Conservation (phyloP, 495 filamentous ascomycete genomes). For the Xylaria intraflava region DNA sequence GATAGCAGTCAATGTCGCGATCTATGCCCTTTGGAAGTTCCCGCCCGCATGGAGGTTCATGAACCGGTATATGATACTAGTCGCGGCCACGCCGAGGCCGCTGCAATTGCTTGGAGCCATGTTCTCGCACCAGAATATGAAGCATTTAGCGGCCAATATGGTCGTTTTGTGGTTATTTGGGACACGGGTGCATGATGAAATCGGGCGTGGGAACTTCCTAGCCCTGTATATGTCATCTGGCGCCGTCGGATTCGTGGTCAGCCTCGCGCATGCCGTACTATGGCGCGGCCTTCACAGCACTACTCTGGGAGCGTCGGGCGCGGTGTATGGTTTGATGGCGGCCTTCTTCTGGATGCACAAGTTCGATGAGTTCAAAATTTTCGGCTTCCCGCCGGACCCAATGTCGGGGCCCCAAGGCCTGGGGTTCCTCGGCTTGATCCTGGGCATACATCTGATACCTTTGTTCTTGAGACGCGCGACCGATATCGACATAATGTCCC, state of each 20-base stretch:
- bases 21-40: slow-evolving; percentile 60
- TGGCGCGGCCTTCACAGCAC: slow-evolving; percentile 25
- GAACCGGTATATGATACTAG: slow-evolving; percentile 70
- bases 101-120: slow-evolving; percentile 59
- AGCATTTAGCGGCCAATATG: slow-evolving; percentile 71
- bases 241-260: slow-evolving; percentile 56
- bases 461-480: slow-evolving; percentile 26
- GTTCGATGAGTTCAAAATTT: slow-evolving; percentile 42
- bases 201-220: slow-evolving; percentile 80
- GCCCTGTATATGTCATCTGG: slow-evolving; percentile 68
- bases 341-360: slow-evolving; percentile 63
- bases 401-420: slow-evolving; percentile 46
- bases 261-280: slow-evolving; percentile 55
- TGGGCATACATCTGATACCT: slow-evolving; percentile 41
- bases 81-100: slow-evolving; percentile 61
- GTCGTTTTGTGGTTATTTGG: slow-evolving; percentile 46
- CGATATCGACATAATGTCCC: slow-evolving; percentile 61
- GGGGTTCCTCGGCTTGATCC: slow-evolving; percentile 40
- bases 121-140: slow-evolving; percentile 69
- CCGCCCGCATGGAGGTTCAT: slow-evolving; percentile 66
- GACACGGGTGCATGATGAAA: slow-evolving; percentile 65
- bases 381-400: slow-evolving; percentile 46
- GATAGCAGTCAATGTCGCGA: slow-evolving; percentile 55
- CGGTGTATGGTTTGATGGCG: slow-evolving; percentile 58
- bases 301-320: slow-evolving; percentile 67